A percentile compares a stretch with the other conserved stretches of the same genome.
These are phyloP conservation scores for Monilinia vaccinii-corymbosi DNA, from an alignment of 2,329 filamentous ascomycete genomes.

Conservation along the genomic window DNA sequence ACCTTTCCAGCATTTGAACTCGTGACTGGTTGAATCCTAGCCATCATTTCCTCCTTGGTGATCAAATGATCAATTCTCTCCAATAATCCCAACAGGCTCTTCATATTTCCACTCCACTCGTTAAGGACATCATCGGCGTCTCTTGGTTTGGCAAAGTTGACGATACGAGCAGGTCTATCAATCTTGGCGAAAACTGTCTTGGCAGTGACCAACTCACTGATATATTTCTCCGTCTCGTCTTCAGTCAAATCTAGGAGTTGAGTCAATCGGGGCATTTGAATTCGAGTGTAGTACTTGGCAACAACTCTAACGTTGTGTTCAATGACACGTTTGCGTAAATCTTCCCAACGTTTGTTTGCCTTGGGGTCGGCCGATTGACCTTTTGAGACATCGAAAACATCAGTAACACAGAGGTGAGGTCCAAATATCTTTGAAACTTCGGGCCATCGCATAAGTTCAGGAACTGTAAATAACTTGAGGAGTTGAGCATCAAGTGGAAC, in stretches of 20 bases:
- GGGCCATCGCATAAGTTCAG: slow-evolving; percentile 97
- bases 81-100: slow-evolving; percentile 73
- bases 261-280: slow-evolving; percentile 83
- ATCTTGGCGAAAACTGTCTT: slow-evolving; percentile 99
- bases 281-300: slow-evolving; percentile 97
- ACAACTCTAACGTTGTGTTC: slow-evolving; percentile 98
- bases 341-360: slow-evolving; percentile 79
- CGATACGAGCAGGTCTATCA: slow-evolving; percentile 81
- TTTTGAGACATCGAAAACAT: slow-evolving; percentile 70
- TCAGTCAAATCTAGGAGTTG: slow-evolving; percentile 85
- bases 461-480: slow-evolving; percentile 87
- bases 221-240: slow-evolving; percentile 98
- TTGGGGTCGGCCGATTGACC: slow-evolving; percentile 66
- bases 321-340: slow-evolving; percentile 94
- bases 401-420: slow-evolving; percentile 75
- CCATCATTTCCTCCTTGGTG: slow-evolving; percentile 99
- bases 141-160: slow-evolving; percentile 89
- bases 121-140: slow-evolving; percentile 95
- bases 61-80: slow-evolving; percentile 96
- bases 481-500: slow-evolving; percentile 76
- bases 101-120: slow-evolving; percentile 98
- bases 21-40: slow-evolving; percentile 67
- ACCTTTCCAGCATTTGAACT: slow-evolving; percentile 31
- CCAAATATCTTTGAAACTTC: slow-evolving; percentile 84
- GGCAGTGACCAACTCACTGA: slow-evolving; percentile 89